Percentiles rank a stretch among this genome's conserved stretches.
Conservation (phyloP, 73 alveolate genomes). For the Breviolum minutum region DNA sequence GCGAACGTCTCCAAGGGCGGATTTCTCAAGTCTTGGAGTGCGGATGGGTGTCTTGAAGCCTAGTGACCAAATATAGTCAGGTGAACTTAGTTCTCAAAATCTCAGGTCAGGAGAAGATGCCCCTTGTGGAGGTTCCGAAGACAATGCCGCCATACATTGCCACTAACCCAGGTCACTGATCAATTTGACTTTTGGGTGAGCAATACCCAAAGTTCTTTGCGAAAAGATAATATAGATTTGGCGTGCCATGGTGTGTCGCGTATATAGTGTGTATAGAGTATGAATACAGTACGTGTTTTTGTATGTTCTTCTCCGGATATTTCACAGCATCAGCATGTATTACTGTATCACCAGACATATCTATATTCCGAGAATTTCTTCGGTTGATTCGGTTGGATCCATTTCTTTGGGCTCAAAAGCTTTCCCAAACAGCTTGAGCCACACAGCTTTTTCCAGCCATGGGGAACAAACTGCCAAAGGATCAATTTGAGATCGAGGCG, state of each 20-base stretch:
- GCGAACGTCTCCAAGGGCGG: slow-evolving; percentile 63
- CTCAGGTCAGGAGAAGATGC: slow-evolving; percentile 75
- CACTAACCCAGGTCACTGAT: background rate
- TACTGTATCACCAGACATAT: background rate
- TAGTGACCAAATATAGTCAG: too few species aligned
- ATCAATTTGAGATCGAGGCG: slow-evolving; percentile 20
- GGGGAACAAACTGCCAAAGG: slow-evolving; percentile 39
- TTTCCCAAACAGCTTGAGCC: slow-evolving; percentile 13
- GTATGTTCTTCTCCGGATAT: too few species aligned
- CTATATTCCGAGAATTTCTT: too few species aligned
- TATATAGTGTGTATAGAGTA: too few species aligned
- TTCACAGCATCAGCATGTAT: too few species aligned
- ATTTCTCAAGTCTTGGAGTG: background rate
- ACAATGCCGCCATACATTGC: slow-evolving; percentile 85
- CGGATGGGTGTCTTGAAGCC: too few species aligned
- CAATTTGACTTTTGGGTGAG: too few species aligned
- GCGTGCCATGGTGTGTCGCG: too few species aligned
- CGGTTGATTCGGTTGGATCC: background rate
- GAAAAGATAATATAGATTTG: too few species aligned
- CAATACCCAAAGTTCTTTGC: too few species aligned
- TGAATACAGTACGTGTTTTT: too few species aligned
- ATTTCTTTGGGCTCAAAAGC: slow-evolving; percentile 1
- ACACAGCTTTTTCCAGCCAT: too few species aligned
- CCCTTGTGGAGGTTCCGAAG: slow-evolving; percentile 92
- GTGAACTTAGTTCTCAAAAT: background rate